Conservation (phyloP, 345 rosid genomes). For the Limnanthes douglasii region DNA sequence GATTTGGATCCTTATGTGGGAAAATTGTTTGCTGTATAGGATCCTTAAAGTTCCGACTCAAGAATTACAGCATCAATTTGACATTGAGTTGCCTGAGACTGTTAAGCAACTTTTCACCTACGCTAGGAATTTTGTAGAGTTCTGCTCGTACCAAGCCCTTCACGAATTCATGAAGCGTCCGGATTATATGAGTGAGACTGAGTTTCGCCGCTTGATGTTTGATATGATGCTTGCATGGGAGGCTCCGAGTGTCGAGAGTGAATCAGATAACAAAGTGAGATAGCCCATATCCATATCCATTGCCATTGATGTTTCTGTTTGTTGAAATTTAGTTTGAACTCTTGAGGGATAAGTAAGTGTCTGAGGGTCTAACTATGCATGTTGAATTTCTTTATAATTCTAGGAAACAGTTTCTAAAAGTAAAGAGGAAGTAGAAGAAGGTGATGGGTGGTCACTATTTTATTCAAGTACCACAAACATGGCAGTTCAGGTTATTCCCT, state of each 20-base stretch:
- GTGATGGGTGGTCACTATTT: constrained; percentile 65
- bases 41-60: constrained; percentile 47
- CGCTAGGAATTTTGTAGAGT: constrained; percentile 66
- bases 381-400: constrained; percentile 11
- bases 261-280: constrained; percentile 33
- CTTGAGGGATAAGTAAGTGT: neutral
- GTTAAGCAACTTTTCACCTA: constrained; percentile 53
- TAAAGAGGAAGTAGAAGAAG: constrained; percentile 43
- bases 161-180: constrained; percentile 22
- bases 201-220: constrained; percentile 60
- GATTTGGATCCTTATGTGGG: no score
- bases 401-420: constrained; percentile 37
- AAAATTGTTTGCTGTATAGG: constrained; percentile 24
- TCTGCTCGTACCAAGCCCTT: constrained; percentile 67
- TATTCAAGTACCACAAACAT: constrained; percentile 59
- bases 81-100: constrained; percentile 63
- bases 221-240: constrained; percentile 99
- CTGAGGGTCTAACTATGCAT: constrained; percentile 6
- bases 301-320: neutral
- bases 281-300: constrained; percentile 2
- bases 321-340: neutral
- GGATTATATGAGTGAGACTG: constrained; percentile 56
- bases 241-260: constrained; percentile 35
- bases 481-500: constrained; percentile 63
- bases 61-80: constrained; percentile 58